Evolutionary conservation across 192 early-diverging fungal species (phyloP).

Genomic region (Oehlia diaphana): DNA sequence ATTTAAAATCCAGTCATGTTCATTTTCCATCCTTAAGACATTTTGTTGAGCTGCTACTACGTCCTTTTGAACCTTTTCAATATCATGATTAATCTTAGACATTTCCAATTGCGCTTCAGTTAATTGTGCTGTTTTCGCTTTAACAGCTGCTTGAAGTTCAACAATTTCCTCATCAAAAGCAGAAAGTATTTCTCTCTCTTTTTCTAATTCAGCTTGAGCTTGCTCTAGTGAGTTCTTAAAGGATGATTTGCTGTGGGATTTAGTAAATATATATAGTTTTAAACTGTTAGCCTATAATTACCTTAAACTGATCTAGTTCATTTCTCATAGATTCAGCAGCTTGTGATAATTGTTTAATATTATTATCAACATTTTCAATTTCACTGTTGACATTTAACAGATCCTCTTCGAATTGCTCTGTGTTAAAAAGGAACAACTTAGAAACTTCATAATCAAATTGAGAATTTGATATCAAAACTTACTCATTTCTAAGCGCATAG

Average conservation of each 20-base stretch:
- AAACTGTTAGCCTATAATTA: not conserved
- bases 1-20: constrained; percentile 85
- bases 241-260: not conserved
- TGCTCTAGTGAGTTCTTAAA: constrained; percentile 40
- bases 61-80: constrained; percentile 69
- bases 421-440: not conserved
- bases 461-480: constrained; percentile 31
- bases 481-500: constrained; percentile 67
- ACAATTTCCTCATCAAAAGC: constrained; percentile 80
- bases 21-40: constrained; percentile 51
- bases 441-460: not conserved
- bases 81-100: constrained; percentile 79
- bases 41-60: constrained; percentile 48
- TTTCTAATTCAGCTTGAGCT: constrained; percentile 56
- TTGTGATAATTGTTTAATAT: constrained; percentile 47
- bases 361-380: constrained; percentile 45
- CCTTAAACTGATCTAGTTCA: constrained; percentile 22
- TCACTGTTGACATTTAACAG: constrained; percentile 42
- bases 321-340: constrained; percentile 42
- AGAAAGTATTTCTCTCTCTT: constrained; percentile 64
- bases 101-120: constrained; percentile 74
- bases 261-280: not conserved
- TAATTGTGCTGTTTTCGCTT: constrained; percentile 64
- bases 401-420: constrained; percentile 59
- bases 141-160: constrained; percentile 64